Evolutionary conservation across 106 monocot species (phyloP), one percentile per base, ranked within the genome.

Genomic region (Dendrobium huoshanense): DNA sequence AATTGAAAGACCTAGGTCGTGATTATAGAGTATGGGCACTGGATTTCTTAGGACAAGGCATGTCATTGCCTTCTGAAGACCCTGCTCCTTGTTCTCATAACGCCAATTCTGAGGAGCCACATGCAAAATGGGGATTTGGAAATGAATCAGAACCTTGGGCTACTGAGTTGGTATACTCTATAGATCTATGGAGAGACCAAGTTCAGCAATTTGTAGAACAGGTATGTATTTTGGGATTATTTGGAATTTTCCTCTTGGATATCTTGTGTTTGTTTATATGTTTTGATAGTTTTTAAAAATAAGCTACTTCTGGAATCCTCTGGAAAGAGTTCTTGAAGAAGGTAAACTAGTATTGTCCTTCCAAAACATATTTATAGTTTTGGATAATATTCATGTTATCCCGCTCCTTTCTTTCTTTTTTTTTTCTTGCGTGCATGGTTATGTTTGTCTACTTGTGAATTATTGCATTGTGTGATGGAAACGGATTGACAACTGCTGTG

Each of bases 11-110:
- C 83, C 83, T 98, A 10, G 97, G 97, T 2, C 81, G 89, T 19
- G 91, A 98, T 25, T 91, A 95, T 83, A 88, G 88, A 80, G 94
- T 98, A 24, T 98, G 92, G 92, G 83, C 97, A 7, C 72, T 98
- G 88, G 97, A 98, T 91, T 98, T 98, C 65, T 75, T 95, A 11
- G 97, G 97, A 55, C 97, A 98, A 80, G 97, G 97, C 45, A 88
- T 85, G 84, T 98, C 97, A 1, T 82, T 98, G 82, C 94, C 94
- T 4, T 82, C 77, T 1, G 94, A 94, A 83, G 92, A 98, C 47
- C 97, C 97, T 5, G 83, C 94, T 72, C 84, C 90, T 43, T 64
- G 20, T 41, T 78, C 59, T n/a, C 43, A 45, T n/a, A 51, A 13
- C 37, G 18, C 22, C 15, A 19, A 47, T 25, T 48, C 55, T 37